Evolutionary conservation across 2,329 filamentous ascomycete species (phyloP).

Genomic region (Penicillium digitatum): DNA sequence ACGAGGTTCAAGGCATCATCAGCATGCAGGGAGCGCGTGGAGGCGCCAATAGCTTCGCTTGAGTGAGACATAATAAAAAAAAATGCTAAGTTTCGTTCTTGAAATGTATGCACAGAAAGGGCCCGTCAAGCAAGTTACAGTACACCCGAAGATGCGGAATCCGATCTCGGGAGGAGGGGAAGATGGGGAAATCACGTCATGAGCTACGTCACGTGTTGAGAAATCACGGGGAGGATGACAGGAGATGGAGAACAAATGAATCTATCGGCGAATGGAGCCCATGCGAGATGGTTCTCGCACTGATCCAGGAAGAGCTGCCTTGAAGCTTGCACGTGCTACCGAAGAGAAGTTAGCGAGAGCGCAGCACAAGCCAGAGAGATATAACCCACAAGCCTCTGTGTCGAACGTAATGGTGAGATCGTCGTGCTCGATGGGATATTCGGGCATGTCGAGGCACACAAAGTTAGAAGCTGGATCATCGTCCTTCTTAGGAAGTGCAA

Average conservation of each 20-base stretch:
- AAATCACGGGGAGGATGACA: not conserved
- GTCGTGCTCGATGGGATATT: conserved; percentile 88
- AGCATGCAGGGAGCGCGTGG: conserved; percentile 74
- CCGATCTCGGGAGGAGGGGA: not conserved
- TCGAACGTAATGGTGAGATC: conserved; percentile 86
- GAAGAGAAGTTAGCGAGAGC: not conserved
- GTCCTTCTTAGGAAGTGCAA: conserved; percentile 65
- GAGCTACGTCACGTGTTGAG: conserved; percentile 23
- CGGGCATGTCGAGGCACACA: conserved; percentile 79
- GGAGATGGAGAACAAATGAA: not conserved
- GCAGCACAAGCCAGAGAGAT: not conserved
- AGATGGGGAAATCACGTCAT: conserved; percentile 13
- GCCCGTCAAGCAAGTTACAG: conserved; percentile 6
- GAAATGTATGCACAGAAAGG: conserved; percentile 19
- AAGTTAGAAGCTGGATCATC: conserved; percentile 61
- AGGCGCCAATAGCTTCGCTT: conserved; percentile 40
- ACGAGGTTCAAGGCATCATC: conserved; percentile 72
- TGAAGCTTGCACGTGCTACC: conserved; percentile 39
- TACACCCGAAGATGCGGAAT: conserved; percentile 10
- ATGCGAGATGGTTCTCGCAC: conserved; percentile 40
- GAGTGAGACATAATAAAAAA: conserved; percentile 26
- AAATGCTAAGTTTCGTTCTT: conserved; percentile 20
- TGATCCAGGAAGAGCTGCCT: conserved; percentile 37
- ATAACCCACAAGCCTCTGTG: conserved; percentile 63
- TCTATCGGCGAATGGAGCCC: conserved; percentile 41